phyloP scores from a whole-genome alignment of 495 filamentous ascomycete genomes.

The Penicillium coffeae region DNA sequence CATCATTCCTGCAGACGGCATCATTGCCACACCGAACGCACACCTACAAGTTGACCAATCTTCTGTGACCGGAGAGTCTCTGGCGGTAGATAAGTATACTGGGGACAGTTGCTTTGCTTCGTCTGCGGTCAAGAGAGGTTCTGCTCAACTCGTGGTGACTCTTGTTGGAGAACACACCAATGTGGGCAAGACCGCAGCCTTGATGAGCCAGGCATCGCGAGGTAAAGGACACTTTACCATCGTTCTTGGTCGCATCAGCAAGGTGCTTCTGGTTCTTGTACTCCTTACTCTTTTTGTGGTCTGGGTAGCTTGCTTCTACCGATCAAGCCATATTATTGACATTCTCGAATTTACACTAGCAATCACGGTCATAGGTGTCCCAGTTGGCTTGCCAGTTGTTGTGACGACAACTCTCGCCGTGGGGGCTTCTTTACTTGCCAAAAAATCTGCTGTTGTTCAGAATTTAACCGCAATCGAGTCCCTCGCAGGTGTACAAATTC shows the following conservation, averaged over 20 bases:
- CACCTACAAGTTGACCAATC: conserved; percentile 92
- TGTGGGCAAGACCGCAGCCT: conserved; percentile 81
- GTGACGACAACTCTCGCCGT: conserved; percentile 97
- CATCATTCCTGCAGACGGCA: conserved; percentile 85
- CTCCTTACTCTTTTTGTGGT: conserved; percentile 74
- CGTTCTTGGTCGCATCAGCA: conserved; percentile 78
- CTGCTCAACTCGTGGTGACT: conserved; percentile 75
- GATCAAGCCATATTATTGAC: conserved; percentile 66
- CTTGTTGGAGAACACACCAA: conserved; percentile 83
- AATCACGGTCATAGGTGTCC: conserved; percentile 89
- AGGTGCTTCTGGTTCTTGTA: conserved; percentile 71
- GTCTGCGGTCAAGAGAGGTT: conserved; percentile 84
- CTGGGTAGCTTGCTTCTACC: conserved; percentile 86
- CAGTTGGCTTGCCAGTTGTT: conserved; percentile 91
- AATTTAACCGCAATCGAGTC: conserved; percentile 93
- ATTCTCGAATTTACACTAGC: conserved; percentile 81
- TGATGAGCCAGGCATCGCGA: conserved; percentile 69
- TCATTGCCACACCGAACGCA: conserved; percentile 71
- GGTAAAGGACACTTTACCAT: conserved; percentile 84
- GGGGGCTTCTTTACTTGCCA: conserved; percentile 84
- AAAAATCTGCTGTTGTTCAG: conserved; percentile 89
- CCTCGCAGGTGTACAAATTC: conserved; percentile 86
- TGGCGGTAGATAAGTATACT: conserved; percentile 83
- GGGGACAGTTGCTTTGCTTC: conserved; percentile 77
- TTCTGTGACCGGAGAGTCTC: conserved; percentile 86